Base-by-base conservation (phyloP, 2,329 filamentous ascomycete species). In the Colletotrichum camelliae region DNA sequence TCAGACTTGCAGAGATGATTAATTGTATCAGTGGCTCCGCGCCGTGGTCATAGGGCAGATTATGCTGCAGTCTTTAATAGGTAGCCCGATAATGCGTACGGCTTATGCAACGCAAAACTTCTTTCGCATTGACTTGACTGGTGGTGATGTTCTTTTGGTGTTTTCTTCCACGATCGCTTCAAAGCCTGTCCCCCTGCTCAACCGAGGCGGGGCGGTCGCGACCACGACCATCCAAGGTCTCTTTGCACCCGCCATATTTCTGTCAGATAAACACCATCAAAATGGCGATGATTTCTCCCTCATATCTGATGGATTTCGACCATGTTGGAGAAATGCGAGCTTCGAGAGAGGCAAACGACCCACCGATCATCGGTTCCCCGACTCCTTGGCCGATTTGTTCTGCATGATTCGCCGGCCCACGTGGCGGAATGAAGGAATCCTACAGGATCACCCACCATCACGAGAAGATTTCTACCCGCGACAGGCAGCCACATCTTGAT, bases 61-160 rank as follows among this genome's bases (percentile, higher is more conserved):
- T 61, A 27, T 24, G 37, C 48, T 15, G 29, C 67, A 62, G 66
- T 68, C 52, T 60, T 68, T 27, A 68, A 60, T n/a, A 27, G 37
- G 66, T 68, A 68, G 65, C 58, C 52, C 64, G n/a, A 60, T 60
- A 68, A 68, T 68, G 52, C 66, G 37, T 60, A 60, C 52, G 58
- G 35, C 33, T 24, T 31, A 66, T 29, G 24, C 15, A 66, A 31
- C 9, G 33, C 33, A 37, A 7, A 7, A 2, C n/a, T 29, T 21
- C 21, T 24, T n/a, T 66, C 24, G 58, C 15, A 2, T 21, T 52
- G 43, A 21, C 29, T 21, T 61, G n/a, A 21, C 18, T 8, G n/a
- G 58, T 37, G 18, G 7, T 62, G 7, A 2, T 66, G 16, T 39
- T 52, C n/a, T 16, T 52, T 66, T 24, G 43, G 43, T 21, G 43